phyloP scores from a whole-genome alignment of 441 rosid genomes.

The Mallotus repandus region DNA sequence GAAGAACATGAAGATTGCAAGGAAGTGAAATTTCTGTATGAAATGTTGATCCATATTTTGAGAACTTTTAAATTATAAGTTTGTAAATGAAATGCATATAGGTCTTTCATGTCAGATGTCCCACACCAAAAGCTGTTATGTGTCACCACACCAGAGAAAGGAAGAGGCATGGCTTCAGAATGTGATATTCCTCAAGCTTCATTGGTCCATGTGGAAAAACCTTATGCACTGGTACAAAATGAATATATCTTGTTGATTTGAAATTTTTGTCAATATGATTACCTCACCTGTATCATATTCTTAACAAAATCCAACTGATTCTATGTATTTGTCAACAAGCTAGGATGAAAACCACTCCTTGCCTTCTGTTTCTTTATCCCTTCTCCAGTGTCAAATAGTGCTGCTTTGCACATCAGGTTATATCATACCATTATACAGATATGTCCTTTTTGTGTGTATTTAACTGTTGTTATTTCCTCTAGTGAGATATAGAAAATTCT shows the following conservation, averaged over 20 bases:
- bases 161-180: slow-evolving; percentile 70
- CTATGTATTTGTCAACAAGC: neutral
- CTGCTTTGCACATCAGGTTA: neutral
- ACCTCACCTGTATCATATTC: neutral
- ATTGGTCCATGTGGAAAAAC: slow-evolving; percentile 73
- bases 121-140: slow-evolving; percentile 39
- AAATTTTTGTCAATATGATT: neutral
- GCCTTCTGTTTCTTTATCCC: neutral
- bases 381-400: neutral
- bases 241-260: neutral
- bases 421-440: neutral
- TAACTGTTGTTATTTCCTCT: neutral
- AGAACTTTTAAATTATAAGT: neutral
- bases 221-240: slow-evolving; percentile 60
- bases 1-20: neutral
- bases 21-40: slow-evolving; percentile 12
- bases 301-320: neutral
- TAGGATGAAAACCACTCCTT: neutral
- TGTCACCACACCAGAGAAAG: slow-evolving; percentile 62
- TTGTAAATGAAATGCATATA: neutral
- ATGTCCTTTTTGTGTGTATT: neutral
- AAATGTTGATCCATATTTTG: neutral
- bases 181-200: slow-evolving; percentile 65
- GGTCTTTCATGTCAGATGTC: slow-evolving; percentile 42
- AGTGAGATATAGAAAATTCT: neutral